Conservation (phyloP, 768 basidiomycete genomes). For the Hypsizygus marmoreus region DNA sequence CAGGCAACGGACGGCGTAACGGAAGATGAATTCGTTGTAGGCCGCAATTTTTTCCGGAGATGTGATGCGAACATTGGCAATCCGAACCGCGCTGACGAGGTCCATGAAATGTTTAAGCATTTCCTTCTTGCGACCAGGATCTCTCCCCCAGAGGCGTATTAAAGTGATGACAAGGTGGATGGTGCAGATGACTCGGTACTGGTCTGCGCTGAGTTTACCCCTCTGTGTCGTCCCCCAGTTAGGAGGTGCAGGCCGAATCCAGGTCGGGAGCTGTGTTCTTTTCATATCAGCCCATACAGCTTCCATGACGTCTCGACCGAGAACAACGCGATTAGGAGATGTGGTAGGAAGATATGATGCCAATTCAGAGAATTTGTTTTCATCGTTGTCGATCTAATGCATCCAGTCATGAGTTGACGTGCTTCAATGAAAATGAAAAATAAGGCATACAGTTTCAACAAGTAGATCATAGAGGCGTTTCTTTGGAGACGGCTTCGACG, state of each 20-base stretch:
- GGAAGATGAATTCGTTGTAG: slow-evolving; percentile 12
- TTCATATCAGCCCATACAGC: slow-evolving; percentile 26
- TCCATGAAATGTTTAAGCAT: slow-evolving; percentile 33
- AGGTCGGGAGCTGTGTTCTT: slow-evolving; percentile 23
- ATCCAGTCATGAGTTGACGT: background rate
- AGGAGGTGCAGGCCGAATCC: slow-evolving; percentile 21
- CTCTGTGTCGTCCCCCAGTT: slow-evolving; percentile 22
- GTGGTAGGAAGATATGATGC: slow-evolving; percentile 1
- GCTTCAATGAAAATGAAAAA: background rate
- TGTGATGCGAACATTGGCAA: slow-evolving; percentile 18
- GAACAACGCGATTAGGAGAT: slow-evolving; percentile 15
- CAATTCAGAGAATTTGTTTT: background rate
- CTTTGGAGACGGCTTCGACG: slow-evolving; percentile 19
- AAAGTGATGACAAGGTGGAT: slow-evolving; percentile 36
- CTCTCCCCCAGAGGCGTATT: slow-evolving; percentile 32
- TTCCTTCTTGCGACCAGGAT: slow-evolving; percentile 11
- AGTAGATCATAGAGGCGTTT: slow-evolving; percentile 11
- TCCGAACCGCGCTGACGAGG: slow-evolving; percentile 24
- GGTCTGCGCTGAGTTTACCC: slow-evolving; percentile 34
- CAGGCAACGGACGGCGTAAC: slow-evolving; percentile 20
- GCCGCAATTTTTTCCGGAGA: slow-evolving; percentile 4
- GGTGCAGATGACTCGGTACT: slow-evolving; percentile 33
- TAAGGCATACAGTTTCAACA: slow-evolving; percentile 2
- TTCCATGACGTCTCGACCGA: slow-evolving; percentile 31
- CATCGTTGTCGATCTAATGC: slow-evolving; percentile 1